A percentile compares a stretch with the other conserved stretches of the same genome.
Conservation (phyloP, 257 asterid genomes). For the Solanum medicagineum region DNA sequence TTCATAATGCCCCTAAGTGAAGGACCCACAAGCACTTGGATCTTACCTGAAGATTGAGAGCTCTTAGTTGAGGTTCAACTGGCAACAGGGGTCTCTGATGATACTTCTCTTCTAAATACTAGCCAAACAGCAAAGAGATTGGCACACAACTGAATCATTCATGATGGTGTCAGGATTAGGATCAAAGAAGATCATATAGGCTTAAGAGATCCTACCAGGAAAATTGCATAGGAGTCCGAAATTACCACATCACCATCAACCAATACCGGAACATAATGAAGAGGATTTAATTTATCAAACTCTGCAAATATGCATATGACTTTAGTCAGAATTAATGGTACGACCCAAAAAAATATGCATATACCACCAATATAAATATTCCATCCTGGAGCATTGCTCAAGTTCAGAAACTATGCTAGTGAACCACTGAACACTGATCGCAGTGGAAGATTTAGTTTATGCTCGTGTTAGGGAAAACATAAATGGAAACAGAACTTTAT, state of each 20-base stretch:
- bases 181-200: neutral
- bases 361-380: neutral
- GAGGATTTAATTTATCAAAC: constrained; percentile 70
- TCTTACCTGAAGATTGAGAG: constrained; percentile 71
- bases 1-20: neutral
- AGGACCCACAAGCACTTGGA: neutral
- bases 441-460: neutral
- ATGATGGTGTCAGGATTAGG: neutral
- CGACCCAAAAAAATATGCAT: neutral
- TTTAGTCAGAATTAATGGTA: neutral
- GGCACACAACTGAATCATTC: neutral
- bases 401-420: neutral
- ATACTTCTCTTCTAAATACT: constrained; percentile 73
- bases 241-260: constrained; percentile 61
- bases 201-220: constrained; percentile 26
- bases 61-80: constrained; percentile 47
- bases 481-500: neutral
- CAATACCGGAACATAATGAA: constrained; percentile 62
- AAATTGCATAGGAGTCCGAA: constrained; percentile 65
- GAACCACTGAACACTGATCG: neutral
- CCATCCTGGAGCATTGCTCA: neutral
- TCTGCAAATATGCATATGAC: constrained; percentile 30
- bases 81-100: constrained; percentile 51
- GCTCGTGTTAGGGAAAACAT: neutral
- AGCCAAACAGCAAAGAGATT: neutral